These are phyloP conservation scores for Russula brevipes DNA, from an alignment of 768 basidiomycete genomes.

Conservation along the genomic window DNA sequence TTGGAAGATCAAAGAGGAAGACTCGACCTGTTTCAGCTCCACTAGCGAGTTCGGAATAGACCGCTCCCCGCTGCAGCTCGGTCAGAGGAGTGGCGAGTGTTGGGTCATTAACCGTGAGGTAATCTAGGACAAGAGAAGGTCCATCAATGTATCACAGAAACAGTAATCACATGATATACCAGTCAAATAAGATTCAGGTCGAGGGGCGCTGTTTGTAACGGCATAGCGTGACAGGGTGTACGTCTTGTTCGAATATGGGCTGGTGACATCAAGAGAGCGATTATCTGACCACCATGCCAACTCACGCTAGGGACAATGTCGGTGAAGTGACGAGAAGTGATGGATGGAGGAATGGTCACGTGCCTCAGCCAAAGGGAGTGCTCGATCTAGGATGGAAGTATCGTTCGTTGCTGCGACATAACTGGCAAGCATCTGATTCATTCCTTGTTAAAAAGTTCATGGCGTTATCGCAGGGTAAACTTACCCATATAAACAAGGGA, in stretches of 20 bases:
- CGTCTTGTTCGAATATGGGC: slow-evolving; percentile 63
- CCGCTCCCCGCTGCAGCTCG: slow-evolving; percentile 48
- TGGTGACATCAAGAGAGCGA: slow-evolving; percentile 60
- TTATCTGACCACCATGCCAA: slow-evolving; percentile 78
- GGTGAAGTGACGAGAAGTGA: not conserved
- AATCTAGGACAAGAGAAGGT: slow-evolving; percentile 46
- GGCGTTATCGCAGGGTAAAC: slow-evolving; percentile 18
- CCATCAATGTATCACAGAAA: not conserved
- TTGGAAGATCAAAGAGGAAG: not conserved
- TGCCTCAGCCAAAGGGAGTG: slow-evolving; percentile 80
- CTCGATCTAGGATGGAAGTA: slow-evolving; percentile 66
- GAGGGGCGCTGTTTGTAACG: slow-evolving; percentile 79
- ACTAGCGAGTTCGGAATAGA: slow-evolving; percentile 86
- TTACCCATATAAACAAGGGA: slow-evolving; percentile 77
- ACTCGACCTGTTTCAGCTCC: slow-evolving; percentile 75
- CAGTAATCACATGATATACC: slow-evolving; percentile 38
- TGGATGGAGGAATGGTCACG: slow-evolving; percentile 20
- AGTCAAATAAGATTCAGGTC: slow-evolving; percentile 76
- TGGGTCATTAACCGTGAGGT: slow-evolving; percentile 67
- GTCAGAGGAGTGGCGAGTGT: slow-evolving; percentile 50
- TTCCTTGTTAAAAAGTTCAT: not conserved
- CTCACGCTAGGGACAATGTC: slow-evolving; percentile 52
- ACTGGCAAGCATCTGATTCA: slow-evolving; percentile 73
- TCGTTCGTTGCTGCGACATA: slow-evolving; percentile 74
- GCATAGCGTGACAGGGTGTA: slow-evolving; percentile 66